These are phyloP conservation scores for Sporothrix sp. DNA, from an alignment of 2,329 filamentous ascomycete species.

Conservation along the genomic window DNA sequence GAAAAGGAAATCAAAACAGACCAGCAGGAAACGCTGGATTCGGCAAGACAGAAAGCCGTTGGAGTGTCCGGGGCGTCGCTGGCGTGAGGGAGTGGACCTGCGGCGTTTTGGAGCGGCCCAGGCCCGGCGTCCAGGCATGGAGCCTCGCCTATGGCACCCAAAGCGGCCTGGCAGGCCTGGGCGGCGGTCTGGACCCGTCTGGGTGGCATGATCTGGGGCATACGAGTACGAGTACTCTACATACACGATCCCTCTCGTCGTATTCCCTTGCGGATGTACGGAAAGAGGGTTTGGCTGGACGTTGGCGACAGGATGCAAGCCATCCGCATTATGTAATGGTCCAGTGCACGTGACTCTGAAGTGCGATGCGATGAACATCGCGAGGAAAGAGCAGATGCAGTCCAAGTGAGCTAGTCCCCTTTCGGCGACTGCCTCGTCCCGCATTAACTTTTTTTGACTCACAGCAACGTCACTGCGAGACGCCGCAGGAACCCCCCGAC, in stretches of 20 bases:
- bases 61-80: too few relatives aligned
- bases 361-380: background rate
- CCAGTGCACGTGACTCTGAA: background rate
- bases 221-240: too few relatives aligned
- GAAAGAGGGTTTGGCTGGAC: too few relatives aligned
- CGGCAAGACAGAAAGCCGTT: background rate
- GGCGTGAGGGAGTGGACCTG: background rate
- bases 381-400: background rate
- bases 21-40: background rate
- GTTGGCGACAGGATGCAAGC: too few relatives aligned
- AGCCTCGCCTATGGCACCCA: too few relatives aligned
- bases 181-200: too few relatives aligned
- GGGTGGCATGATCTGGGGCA: too few relatives aligned
- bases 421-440: background rate
- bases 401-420: background rate
- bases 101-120: background rate
- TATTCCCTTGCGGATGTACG: too few relatives aligned
- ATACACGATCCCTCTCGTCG: too few relatives aligned
- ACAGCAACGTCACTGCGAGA: slow-evolving; percentile 2
- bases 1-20: background rate
- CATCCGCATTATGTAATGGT: too few relatives aligned
- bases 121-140: too few relatives aligned
- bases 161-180: too few relatives aligned
- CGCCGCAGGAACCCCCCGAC: background rate
- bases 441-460: slow-evolving; percentile 9